Evolutionary conservation across 2,329 filamentous ascomycete species (phyloP).

Genomic region (Magnaporthiopsis poae): DNA sequence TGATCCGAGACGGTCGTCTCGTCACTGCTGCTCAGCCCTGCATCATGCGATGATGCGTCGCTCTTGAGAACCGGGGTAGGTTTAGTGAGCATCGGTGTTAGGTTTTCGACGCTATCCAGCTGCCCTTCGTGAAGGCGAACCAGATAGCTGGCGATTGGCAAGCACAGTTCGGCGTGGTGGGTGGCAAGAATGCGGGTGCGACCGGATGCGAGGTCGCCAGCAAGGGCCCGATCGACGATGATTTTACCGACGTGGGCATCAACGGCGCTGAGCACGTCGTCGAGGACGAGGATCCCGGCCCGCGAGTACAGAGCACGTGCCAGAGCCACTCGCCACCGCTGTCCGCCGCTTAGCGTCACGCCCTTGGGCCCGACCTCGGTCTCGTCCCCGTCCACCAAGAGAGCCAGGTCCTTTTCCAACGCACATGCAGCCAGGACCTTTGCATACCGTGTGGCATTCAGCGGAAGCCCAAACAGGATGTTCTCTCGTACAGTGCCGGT

Average conservation of each 20-base stretch:
- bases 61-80: not conserved
- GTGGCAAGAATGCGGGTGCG: constrained; percentile 57
- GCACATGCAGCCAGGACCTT: constrained; percentile 36
- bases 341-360: constrained; percentile 34
- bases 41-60: not conserved
- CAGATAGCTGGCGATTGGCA: constrained; percentile 21
- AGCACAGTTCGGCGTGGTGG: constrained; percentile 30
- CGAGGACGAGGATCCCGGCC: constrained; percentile 34
- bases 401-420: constrained; percentile 32
- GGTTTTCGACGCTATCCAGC: constrained; percentile 16
- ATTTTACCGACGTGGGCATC: constrained; percentile 33
- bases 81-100: constrained; percentile 10
- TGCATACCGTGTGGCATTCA: constrained; percentile 31
- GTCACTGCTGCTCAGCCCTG: not conserved
- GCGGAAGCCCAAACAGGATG: constrained; percentile 33
- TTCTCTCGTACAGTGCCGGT: constrained; percentile 35
- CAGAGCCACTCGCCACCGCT: constrained; percentile 35
- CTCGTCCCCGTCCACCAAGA: constrained; percentile 31
- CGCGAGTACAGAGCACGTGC: constrained; percentile 36
- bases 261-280: constrained; percentile 42
- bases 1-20: not conserved
- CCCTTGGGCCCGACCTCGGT: constrained; percentile 34
- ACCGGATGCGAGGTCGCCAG: constrained; percentile 37
- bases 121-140: constrained; percentile 21
- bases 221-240: constrained; percentile 42